phyloP scores from a whole-genome alignment of 805 yeast genomes.

The Naumovozyma baii region DNA sequence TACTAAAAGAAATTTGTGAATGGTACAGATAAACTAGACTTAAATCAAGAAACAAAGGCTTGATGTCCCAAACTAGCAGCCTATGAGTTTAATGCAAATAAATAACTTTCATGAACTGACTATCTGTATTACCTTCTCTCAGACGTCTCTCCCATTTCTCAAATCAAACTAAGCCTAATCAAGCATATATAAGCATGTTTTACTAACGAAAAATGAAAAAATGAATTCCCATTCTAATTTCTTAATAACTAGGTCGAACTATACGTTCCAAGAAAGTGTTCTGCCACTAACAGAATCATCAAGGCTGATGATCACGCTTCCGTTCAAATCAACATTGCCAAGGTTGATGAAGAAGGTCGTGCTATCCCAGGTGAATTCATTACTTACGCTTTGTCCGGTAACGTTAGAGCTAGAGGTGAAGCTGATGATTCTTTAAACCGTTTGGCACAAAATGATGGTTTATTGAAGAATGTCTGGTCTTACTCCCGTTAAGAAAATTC shows the following conservation, averaged over 20 bases:
- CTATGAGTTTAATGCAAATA: too few relatives aligned
- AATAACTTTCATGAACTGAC: too few relatives aligned
- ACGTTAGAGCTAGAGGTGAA: conserved; percentile 98
- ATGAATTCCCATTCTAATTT: not conserved
- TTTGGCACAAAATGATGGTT: conserved; percentile 97
- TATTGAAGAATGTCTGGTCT: conserved; percentile 91
- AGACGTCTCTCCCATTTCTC: too few relatives aligned
- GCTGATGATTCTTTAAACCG: conserved; percentile 99
- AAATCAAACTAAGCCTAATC: too few relatives aligned
- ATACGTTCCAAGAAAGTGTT: conserved; percentile 99
- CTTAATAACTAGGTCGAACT: conserved; percentile 66
- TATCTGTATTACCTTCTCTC: too few relatives aligned
- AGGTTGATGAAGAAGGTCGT: conserved; percentile 94
- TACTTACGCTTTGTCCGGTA: conserved; percentile 95
- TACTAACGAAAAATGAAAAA: not conserved
- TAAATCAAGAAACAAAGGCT: too few relatives aligned
- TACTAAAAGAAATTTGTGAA: too few relatives aligned
- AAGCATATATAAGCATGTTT: too few relatives aligned
- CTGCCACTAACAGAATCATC: conserved; percentile 99
- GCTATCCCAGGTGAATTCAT: conserved; percentile 83
- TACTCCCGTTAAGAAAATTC: conserved; percentile 66
- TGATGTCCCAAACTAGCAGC: too few relatives aligned
- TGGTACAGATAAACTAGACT: too few relatives aligned
- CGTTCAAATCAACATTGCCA: conserved; percentile 97
- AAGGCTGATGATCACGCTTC: conserved; percentile 99